Conservation (phyloP, 2,329 filamentous ascomycete species). For the Xylariaceae sp. region DNA sequence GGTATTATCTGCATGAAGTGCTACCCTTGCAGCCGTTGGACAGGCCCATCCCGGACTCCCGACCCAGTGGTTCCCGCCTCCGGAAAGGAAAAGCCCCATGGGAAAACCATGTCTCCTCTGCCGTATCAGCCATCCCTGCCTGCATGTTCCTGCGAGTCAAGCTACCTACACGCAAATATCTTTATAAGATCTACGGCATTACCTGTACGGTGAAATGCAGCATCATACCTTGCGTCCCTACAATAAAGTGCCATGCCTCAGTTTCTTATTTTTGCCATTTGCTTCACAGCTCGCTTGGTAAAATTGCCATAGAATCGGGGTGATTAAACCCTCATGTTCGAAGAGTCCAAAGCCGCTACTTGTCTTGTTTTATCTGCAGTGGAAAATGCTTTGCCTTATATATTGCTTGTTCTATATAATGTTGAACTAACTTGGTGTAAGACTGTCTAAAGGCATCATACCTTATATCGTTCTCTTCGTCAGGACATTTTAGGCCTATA, state of each 20-base stretch:
- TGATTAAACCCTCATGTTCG: neutral
- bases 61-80: constrained; percentile 27
- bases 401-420: neutral
- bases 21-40: constrained; percentile 25
- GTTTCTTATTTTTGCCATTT: too few species aligned
- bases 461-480: constrained; percentile 3
- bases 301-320: too few species aligned
- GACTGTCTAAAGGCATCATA: neutral
- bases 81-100: constrained; percentile 1
- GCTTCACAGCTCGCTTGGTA: too few species aligned
- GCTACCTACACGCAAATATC: too few species aligned
- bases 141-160: neutral
- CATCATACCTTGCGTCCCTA: too few species aligned
- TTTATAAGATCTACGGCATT: too few species aligned
- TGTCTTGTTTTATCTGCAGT: neutral
- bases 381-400: neutral
- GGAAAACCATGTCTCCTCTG: constrained; percentile 3
- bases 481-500: neutral
- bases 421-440: neutral
- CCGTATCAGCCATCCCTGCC: constrained; percentile 19
- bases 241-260: too few species aligned
- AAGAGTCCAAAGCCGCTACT: neutral
- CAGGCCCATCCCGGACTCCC: constrained; percentile 28
- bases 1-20: constrained; percentile 29
- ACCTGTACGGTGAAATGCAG: too few species aligned